Evolutionary conservation across 768 basidiomycete species (phyloP), one percentile per base, ranked within the genome.

Genomic region (Leccinellum rugosiceps): DNA sequence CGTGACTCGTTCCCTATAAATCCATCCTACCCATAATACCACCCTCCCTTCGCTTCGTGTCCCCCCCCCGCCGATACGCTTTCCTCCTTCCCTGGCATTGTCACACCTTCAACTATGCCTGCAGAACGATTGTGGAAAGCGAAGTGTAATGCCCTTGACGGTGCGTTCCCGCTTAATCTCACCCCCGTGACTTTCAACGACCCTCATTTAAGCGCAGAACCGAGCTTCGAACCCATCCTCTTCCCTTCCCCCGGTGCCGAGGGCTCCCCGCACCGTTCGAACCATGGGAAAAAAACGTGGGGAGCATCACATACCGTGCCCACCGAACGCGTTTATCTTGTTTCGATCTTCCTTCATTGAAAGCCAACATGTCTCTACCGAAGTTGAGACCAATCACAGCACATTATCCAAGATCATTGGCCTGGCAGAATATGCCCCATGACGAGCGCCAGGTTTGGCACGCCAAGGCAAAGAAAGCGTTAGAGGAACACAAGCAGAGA

Each of bases 371-470:
- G 88, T 92, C 61, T 84, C 88, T 9, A 82, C 86, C 8, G 83
- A 81, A 52, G 85, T 91, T 58, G 90, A 92, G 76, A 88, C 87
- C 30, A 90, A 88, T 69, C 90, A 90, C 74, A 87, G 85, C 63
- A 90, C 90, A 4, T 76, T 92, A 17, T 90, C 88, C 14, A 91
- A 90, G 81, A 92, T 90, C 66, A 88, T 91, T 58, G 90, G 90
- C 23, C 76, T 92, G 90, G 90, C 84, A 88, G 72, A 86, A 82
- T 56, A 80, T 92, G 58, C 83, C 88, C 2, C 79, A 85, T 57
- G 82, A 83, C n/a, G 87, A 92, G 68, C 82, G 87, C 10, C 81
- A 87, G 71, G 74, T 87, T 50, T 92, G 90, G 90, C 85, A 90
- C 63, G 75, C 76, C 52, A 88, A 89, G 72, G 90, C 90, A 17